Evolutionary conservation across 352 stramenopile species (phyloP).

Genomic region (Phytophthora pisi): DNA sequence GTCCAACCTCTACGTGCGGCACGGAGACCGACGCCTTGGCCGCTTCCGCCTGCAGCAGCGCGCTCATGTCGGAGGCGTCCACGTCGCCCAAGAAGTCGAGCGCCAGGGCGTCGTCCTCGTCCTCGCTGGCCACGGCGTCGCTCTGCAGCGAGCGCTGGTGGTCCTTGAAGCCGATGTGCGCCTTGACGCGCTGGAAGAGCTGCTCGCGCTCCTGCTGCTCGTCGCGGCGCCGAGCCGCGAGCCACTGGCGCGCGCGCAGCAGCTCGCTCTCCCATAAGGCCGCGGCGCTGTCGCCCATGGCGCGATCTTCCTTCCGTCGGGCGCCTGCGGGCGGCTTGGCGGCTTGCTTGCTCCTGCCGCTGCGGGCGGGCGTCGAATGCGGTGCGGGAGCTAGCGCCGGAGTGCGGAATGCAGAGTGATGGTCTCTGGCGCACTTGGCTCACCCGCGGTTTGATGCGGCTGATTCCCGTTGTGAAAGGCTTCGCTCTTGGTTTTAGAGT

Average conservation of each 20-base stretch:
- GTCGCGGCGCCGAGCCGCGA: slow-evolving; percentile 23
- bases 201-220: slow-evolving; percentile 14
- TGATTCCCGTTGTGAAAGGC: slow-evolving; percentile 11
- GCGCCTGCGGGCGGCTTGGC: not conserved
- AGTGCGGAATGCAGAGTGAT: not conserved
- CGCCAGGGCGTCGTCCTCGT: slow-evolving; percentile 33
- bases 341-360: too few species aligned
- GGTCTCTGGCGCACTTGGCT: slow-evolving; percentile 1
- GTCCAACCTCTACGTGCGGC: slow-evolving; percentile 1
- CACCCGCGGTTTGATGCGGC: not conserved
- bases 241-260: slow-evolving; percentile 44
- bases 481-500: slow-evolving; percentile 12
- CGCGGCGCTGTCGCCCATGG: slow-evolving; percentile 30
- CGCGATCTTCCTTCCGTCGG: too few species aligned
- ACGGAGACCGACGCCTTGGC: slow-evolving; percentile 3
- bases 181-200: slow-evolving; percentile 41
- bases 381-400: not conserved
- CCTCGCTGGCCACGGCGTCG: slow-evolving; percentile 31
- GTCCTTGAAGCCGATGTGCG: slow-evolving; percentile 50
- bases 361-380: not conserved
- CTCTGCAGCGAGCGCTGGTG: slow-evolving; percentile 41
- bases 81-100: slow-evolving; percentile 67
- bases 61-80: slow-evolving; percentile 55
- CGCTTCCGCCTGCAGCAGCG: slow-evolving; percentile 51
- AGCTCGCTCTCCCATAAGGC: slow-evolving; percentile 55